Conservation (phyloP, 306 rosid genomes). For the Lotus japonicus region DNA sequence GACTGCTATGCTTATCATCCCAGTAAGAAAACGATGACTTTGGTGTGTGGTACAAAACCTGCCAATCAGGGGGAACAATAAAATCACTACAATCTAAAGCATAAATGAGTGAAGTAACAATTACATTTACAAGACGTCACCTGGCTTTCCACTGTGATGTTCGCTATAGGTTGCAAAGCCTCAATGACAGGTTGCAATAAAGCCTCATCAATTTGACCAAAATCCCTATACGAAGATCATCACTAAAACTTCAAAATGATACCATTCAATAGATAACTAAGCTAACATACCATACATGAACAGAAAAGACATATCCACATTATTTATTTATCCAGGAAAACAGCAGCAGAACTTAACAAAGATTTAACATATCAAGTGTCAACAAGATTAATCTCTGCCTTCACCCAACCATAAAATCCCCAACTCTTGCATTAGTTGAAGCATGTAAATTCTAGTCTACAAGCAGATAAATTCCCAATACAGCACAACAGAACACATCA, state of each 20-base stretch:
- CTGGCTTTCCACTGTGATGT: conserved; percentile 90
- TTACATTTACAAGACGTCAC: conserved; percentile 25
- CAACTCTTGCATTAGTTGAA: background rate
- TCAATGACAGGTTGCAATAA: conserved; percentile 66
- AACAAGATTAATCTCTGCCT: background rate
- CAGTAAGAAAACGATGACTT: conserved; percentile 79
- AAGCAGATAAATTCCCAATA: background rate
- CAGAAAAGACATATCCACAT: background rate
- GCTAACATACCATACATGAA: conserved; percentile 3
- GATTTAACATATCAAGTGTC: background rate
- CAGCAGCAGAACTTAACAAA: background rate
- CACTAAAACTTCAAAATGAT: conserved; percentile 5
- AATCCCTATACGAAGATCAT: conserved; percentile 55
- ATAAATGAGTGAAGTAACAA: background rate
- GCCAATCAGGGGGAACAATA: conserved; percentile 14
- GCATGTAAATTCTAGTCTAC: background rate
- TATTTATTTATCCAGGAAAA: background rate
- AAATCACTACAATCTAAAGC: conserved; percentile 6
- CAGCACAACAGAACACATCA: background rate
- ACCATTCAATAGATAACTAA: background rate
- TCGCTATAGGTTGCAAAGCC: conserved; percentile 68
- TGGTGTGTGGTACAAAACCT: conserved; percentile 86
- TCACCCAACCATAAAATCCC: background rate
- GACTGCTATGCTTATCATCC: conserved; percentile 61
- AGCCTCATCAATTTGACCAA: conserved; percentile 47